Percentiles rank a stretch among this genome's conserved stretches.
phyloP scores from a whole-genome alignment of 1,139 yeast genomes.

The Sugiyamaella castrensis region DNA sequence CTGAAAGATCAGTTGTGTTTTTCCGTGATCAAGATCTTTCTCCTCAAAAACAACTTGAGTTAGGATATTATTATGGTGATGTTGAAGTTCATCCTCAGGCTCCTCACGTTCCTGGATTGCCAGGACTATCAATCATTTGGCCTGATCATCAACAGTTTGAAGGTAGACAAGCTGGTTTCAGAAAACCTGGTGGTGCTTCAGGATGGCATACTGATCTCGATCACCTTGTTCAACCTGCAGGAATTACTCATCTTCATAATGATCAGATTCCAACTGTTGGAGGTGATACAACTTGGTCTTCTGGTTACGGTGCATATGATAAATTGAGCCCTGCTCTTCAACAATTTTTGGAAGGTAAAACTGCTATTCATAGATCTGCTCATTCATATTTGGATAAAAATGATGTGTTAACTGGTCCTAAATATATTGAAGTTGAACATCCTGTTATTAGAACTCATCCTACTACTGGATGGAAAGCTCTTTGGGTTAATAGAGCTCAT shows the following conservation, averaged over 20 bases:
- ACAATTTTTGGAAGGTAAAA: slow-evolving; percentile 48
- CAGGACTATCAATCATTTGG: slow-evolving; percentile 56
- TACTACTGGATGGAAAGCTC: slow-evolving; percentile 53
- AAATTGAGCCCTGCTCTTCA: slow-evolving; percentile 50
- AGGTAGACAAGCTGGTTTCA: slow-evolving; percentile 23
- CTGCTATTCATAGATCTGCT: slow-evolving; percentile 47
- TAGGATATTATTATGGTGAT: slow-evolving; percentile 48
- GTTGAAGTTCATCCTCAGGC: slow-evolving; percentile 50
- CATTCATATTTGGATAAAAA: slow-evolving; percentile 43
- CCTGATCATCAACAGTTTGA: slow-evolving; percentile 39
- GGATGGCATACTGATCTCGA: slow-evolving; percentile 51
- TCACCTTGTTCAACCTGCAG: slow-evolving; percentile 50
- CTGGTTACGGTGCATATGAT: slow-evolving; percentile 52
- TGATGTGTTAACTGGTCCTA: slow-evolving; percentile 46
- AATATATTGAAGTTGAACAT: slow-evolving; percentile 44
- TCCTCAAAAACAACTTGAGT: slow-evolving; percentile 45
- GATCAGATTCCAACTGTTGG: slow-evolving; percentile 48
- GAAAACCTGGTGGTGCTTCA: slow-evolving; percentile 29
- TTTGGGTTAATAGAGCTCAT: slow-evolving; percentile 47
- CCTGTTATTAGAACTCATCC: slow-evolving; percentile 53
- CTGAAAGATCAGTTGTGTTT: slow-evolving; percentile 64
- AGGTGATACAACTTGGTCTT: slow-evolving; percentile 52
- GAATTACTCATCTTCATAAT: slow-evolving; percentile 47
- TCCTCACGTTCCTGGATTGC: slow-evolving; percentile 43
- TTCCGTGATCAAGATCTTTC: slow-evolving; percentile 41